Evolutionary conservation across 345 rosid genomes (phyloP), one percentile per base, ranked within the genome.

Genomic region (Reutealis trisperma): DNA sequence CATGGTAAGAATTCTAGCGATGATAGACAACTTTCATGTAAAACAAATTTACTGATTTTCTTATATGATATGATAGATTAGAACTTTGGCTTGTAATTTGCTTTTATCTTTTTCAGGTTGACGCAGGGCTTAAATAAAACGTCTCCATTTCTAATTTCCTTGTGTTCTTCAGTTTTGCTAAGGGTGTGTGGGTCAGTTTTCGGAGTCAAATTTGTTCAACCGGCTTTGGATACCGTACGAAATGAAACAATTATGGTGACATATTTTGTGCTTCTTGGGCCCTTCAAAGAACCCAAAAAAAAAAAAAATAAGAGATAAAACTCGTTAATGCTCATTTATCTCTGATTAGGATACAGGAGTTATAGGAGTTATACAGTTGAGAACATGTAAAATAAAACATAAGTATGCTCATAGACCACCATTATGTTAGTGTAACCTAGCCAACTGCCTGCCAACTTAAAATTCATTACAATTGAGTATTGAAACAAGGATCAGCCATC

Each of bases 391-490:
- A 60, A 16, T 6, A 49, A 61, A 70, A 22, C 32, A 60, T 59
- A 34, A 8, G 27, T 16, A 34, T 21, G 75, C 69, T 8, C 37
- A 37, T 7, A 58, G 21, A 42, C 24, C 49, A 27, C 34, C 47
- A 42, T 44, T 41, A 66, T 15, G 45, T 27, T 18, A 37, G 65
- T 18, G 42, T 22, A 24, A 25, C 27, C 25, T 47, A 27, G 21
- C 21, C 60, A 70, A 49, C 42, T 64, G 60, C 44, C 42, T 64
- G 60, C 44, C 22, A 52, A 59, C 79, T 57, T 63, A 59, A 64
- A 47, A 78, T 82, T 64, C 82, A 59, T 70, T 79, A 57, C 75
- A 83, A 34, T 45, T 25, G 25, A 58, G 70, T 15, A 49, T 55
- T 67, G 37, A 11, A 21, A 64, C 57, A 63, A 24, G 42, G 49